These are phyloP conservation scores for Crucihimalaya himalaica DNA, from an alignment of 345 rosid genomes.

Conservation along the genomic window DNA sequence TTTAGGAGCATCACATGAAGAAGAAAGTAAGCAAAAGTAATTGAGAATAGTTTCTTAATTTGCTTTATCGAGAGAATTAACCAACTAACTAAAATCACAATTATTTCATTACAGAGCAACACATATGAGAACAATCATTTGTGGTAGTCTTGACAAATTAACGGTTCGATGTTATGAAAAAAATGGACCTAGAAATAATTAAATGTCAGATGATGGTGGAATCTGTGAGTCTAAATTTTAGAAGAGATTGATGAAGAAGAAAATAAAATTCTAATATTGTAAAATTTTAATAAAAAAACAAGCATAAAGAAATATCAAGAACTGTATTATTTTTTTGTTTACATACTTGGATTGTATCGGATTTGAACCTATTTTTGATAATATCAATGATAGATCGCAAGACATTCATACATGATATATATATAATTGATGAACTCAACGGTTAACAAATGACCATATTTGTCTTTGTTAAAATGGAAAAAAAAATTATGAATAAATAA, in stretches of 20 bases:
- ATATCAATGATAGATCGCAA: neutral
- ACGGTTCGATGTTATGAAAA: neutral
- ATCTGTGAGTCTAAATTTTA: neutral
- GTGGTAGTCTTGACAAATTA: neutral
- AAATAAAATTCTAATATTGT: neutral
- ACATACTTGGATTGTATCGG: neutral
- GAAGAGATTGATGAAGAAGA: neutral
- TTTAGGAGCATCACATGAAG: constrained; percentile 29
- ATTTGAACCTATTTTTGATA: neutral
- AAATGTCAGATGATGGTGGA: neutral
- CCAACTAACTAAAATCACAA: neutral
- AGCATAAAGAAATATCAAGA: neutral
- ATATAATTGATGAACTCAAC: neutral
- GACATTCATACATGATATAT: neutral
- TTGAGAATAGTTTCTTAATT: constrained; percentile 11
- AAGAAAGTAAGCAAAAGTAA: constrained; percentile 28
- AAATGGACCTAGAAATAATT: neutral
- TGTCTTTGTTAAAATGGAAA: neutral
- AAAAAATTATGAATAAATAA: neutral
- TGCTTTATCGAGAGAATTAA: constrained; percentile 6
- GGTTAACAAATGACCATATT: neutral
- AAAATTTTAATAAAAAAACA: neutral
- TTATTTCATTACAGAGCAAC: neutral
- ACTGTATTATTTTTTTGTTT: neutral
- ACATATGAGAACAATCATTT: neutral